Evolutionary conservation across 306 rosid species (phyloP).

Genomic region (Delonix regia): DNA sequence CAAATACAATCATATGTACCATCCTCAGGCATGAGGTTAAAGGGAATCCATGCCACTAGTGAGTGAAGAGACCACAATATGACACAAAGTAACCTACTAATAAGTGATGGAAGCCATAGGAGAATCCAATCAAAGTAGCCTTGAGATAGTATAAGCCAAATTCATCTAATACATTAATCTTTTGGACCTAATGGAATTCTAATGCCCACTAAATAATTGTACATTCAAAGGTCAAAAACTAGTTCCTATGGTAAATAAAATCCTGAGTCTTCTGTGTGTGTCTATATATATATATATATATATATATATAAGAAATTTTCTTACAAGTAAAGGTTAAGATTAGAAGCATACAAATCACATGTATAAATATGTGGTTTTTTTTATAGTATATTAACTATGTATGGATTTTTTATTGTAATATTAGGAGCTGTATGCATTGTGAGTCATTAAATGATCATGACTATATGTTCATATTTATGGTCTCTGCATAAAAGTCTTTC

Average conservation of each 20-base stretch:
- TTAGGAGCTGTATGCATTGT: too few relatives aligned
- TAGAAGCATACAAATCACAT: not conserved
- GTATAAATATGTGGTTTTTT: conserved; percentile 9
- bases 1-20: conserved; percentile 8
- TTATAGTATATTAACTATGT: not conserved
- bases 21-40: conserved; percentile 25
- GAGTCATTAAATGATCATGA: too few relatives aligned
- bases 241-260: too few relatives aligned
- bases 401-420: too few relatives aligned
- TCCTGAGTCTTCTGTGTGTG: too few relatives aligned
- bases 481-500: too few relatives aligned
- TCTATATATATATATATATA: too few relatives aligned
- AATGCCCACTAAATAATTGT: too few relatives aligned
- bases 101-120: conserved; percentile 33
- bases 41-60: conserved; percentile 35
- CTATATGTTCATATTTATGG: too few relatives aligned
- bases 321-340: conserved; percentile 36
- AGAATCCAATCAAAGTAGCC: conserved; percentile 63
- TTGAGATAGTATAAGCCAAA: not conserved
- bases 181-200: conserved; percentile 4
- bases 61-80: conserved; percentile 37
- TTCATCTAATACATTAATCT: conserved; percentile 25
- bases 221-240: too few relatives aligned
- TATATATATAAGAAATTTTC: too few relatives aligned
- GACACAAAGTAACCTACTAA: conserved; percentile 48